Conservation (phyloP, 495 filamentous ascomycete species). For the Xylaria cubensis region DNA sequence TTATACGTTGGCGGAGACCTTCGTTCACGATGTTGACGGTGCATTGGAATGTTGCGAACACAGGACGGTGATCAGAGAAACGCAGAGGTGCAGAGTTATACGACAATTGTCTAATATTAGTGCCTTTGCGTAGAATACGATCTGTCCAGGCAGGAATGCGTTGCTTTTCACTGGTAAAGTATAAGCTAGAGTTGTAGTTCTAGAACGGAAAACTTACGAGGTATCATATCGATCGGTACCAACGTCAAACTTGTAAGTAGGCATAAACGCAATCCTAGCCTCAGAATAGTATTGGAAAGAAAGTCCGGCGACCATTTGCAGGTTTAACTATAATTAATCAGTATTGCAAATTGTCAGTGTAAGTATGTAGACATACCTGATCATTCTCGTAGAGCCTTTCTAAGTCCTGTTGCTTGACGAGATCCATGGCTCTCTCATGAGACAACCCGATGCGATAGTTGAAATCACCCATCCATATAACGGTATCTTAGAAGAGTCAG, state of each 20-base stretch:
- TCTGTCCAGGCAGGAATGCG: slow-evolving; percentile 98
- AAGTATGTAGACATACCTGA: slow-evolving; percentile 63
- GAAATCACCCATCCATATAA: slow-evolving; percentile 99
- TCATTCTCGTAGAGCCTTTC: slow-evolving; percentile 90
- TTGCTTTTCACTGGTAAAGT: slow-evolving; percentile 73
- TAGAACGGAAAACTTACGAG: slow-evolving; percentile 65
- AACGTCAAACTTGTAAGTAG: slow-evolving; percentile 95
- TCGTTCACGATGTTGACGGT: slow-evolving; percentile 81
- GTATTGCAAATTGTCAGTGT: slow-evolving; percentile 21
- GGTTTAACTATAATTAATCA: slow-evolving; percentile 68
- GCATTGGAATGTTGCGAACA: slow-evolving; percentile 88
- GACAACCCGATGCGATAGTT: slow-evolving; percentile 94
- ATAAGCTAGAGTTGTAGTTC: slow-evolving; percentile 23
- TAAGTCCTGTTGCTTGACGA: slow-evolving; percentile 72
- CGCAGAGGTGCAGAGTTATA: slow-evolving; percentile 80
- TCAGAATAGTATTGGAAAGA: slow-evolving; percentile 93
- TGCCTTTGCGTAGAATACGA: slow-evolving; percentile 85
- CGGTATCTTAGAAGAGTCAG: slow-evolving; percentile 59
- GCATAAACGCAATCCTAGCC: slow-evolving; percentile 79
- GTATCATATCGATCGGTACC: slow-evolving; percentile 89
- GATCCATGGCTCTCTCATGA: slow-evolving; percentile 77
- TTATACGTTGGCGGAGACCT: slow-evolving; percentile 69
- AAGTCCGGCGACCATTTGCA: slow-evolving; percentile 93
- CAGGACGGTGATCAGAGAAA: slow-evolving; percentile 94
- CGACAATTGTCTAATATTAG: slow-evolving; percentile 77